These are phyloP conservation scores for Globisporangium radiosum DNA, from an alignment of 352 stramenopile species.

Conservation along the genomic window DNA sequence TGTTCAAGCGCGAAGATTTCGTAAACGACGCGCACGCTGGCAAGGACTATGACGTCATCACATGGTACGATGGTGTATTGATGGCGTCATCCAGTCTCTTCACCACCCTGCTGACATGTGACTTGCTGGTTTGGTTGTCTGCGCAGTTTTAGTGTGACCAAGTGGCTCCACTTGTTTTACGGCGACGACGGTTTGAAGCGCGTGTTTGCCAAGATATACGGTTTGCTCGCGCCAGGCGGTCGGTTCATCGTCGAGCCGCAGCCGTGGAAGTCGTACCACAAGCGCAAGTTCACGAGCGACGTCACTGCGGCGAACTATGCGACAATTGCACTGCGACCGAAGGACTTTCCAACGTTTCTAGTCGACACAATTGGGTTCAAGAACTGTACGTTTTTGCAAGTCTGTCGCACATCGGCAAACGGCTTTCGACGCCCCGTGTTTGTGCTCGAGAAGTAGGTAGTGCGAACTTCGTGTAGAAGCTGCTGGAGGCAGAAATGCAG, in stretches of 20 bases:
- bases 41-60: slow-evolving; percentile 76
- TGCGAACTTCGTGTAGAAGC: neutral
- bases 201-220: slow-evolving; percentile 64
- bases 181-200: slow-evolving; percentile 78
- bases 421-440: slow-evolving; percentile 74
- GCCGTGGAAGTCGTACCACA: slow-evolving; percentile 85
- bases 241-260: slow-evolving; percentile 82
- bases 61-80: slow-evolving; percentile 30
- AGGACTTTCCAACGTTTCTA: slow-evolving; percentile 64
- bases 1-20: slow-evolving; percentile 80
- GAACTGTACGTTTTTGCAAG: slow-evolving; percentile 62
- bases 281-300: slow-evolving; percentile 81
- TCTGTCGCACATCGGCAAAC: slow-evolving; percentile 70
- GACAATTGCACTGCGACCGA: slow-evolving; percentile 63
- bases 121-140: neutral
- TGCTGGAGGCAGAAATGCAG: too few relatives aligned
- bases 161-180: slow-evolving; percentile 89
- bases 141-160: slow-evolving; percentile 80
- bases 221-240: slow-evolving; percentile 55
- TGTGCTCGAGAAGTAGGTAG: slow-evolving; percentile 49
- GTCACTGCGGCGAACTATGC: slow-evolving; percentile 62
- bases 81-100: too few relatives aligned
- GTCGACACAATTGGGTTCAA: slow-evolving; percentile 52
- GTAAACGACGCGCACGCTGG: slow-evolving; percentile 46
- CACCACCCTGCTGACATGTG: too few relatives aligned